Evolutionary conservation across 176 grass and related monocot genomes (phyloP).

Genomic region (Carex kokanica): DNA sequence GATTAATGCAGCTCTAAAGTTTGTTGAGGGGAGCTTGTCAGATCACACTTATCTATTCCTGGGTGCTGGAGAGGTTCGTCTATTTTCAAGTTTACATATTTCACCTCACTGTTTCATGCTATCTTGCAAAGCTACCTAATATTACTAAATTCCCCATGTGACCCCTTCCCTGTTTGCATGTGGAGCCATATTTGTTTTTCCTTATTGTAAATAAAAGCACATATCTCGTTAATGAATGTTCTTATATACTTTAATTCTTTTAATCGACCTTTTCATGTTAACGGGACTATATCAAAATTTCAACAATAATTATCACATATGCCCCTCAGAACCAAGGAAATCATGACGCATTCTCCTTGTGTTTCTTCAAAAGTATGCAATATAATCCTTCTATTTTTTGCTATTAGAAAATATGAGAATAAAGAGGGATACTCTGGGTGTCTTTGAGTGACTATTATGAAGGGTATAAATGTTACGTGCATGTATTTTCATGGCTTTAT

Average conservation of each 20-base stretch:
- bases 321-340: too few relatives aligned
- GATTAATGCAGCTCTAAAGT: background rate
- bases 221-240: background rate
- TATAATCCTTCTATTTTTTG: background rate
- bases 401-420: background rate
- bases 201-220: too few relatives aligned
- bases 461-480: background rate
- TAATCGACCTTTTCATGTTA: background rate
- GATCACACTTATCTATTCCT: slow-evolving; percentile 86
- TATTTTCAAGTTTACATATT: background rate
- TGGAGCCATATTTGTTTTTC: too few relatives aligned
- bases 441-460: background rate
- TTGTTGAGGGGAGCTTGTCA: slow-evolving; percentile 55
- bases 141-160: too few relatives aligned
- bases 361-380: too few relatives aligned
- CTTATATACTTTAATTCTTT: too few relatives aligned
- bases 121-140: too few relatives aligned
- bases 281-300: background rate
- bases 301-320: background rate
- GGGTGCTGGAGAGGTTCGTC: slow-evolving; percentile 70
- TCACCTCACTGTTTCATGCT: background rate
- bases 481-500: background rate
- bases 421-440: background rate
- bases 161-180: too few relatives aligned
- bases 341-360: too few relatives aligned